Evolutionary conservation across 2,329 filamentous ascomycete species (phyloP).

Genomic region (Capronia americana): DNA sequence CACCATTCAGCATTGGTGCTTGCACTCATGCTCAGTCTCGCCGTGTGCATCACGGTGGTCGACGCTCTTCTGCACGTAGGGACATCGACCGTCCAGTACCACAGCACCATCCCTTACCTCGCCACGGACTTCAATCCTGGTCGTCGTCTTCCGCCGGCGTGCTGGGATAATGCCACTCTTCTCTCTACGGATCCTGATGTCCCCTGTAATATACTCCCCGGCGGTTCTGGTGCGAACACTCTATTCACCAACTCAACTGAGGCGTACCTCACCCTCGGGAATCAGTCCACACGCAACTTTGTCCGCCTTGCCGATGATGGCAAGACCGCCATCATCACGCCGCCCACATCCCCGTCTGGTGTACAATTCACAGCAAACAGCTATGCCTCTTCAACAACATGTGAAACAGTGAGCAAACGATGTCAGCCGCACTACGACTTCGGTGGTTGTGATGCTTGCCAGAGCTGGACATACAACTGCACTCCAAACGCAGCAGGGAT

Average conservation of each 20-base stretch:
- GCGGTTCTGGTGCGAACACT: neutral
- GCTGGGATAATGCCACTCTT: neutral
- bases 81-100: conserved; percentile 8
- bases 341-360: neutral
- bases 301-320: conserved; percentile 3
- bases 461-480: conserved; percentile 8
- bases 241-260: conserved; percentile 2
- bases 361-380: neutral
- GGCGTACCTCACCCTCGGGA: conserved; percentile 1
- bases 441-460: neutral
- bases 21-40: conserved; percentile 6
- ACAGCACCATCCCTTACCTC: conserved; percentile 1
- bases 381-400: conserved; percentile 6
- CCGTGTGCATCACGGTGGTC: conserved; percentile 7
- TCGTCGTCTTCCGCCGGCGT: neutral
- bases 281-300: conserved; percentile 8
- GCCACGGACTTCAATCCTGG: conserved; percentile 3
- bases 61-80: conserved; percentile 7
- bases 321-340: conserved; percentile 7
- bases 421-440: conserved; percentile 1
- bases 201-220: conserved; percentile 2
- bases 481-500: conserved; percentile 1
- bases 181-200: neutral
- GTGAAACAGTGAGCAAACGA: neutral
- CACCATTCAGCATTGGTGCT: conserved; percentile 7